phyloP scores from a whole-genome alignment of 441 rosid species.

The Pelargonium fulgidum region DNA sequence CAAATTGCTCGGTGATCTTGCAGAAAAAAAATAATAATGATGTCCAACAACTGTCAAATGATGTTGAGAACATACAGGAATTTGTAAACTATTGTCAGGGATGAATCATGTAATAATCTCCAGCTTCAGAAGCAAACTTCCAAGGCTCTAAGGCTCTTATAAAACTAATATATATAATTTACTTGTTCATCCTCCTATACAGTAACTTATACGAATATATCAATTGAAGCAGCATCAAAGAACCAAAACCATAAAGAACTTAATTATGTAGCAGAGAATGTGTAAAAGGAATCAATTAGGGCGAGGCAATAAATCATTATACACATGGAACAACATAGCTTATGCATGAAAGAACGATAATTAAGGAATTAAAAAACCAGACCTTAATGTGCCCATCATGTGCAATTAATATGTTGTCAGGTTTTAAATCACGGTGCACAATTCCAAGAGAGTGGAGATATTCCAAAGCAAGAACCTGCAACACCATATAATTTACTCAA shows the following conservation, averaged over 20 bases:
- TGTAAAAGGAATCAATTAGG: neutral
- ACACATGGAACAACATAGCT: constrained; percentile 3
- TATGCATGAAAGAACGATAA: constrained; percentile 8
- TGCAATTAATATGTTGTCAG: constrained; percentile 77
- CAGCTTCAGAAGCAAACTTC: constrained; percentile 4
- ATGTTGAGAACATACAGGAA: neutral
- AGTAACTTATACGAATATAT: neutral
- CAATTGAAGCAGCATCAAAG: neutral
- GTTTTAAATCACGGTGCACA: constrained; percentile 85
- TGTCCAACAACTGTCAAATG: neutral
- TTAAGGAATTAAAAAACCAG: constrained; percentile 27
- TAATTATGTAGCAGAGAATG: neutral
- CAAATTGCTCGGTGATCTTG: neutral
- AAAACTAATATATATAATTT: neutral
- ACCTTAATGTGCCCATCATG: constrained; percentile 91
- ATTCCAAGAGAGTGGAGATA: constrained; percentile 70
- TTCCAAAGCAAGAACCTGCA: constrained; percentile 86
- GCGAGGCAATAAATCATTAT: neutral
- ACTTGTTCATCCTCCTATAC: constrained; percentile 4
- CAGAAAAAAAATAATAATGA: neutral
- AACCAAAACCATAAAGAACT: neutral
- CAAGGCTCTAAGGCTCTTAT: constrained; percentile 7
- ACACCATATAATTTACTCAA: constrained; percentile 21
- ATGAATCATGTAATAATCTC: neutral
- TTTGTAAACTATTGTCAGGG: neutral